Conservation (phyloP, 495 filamentous ascomycete genomes). For the Talaromyces trachyspermus region DNA sequence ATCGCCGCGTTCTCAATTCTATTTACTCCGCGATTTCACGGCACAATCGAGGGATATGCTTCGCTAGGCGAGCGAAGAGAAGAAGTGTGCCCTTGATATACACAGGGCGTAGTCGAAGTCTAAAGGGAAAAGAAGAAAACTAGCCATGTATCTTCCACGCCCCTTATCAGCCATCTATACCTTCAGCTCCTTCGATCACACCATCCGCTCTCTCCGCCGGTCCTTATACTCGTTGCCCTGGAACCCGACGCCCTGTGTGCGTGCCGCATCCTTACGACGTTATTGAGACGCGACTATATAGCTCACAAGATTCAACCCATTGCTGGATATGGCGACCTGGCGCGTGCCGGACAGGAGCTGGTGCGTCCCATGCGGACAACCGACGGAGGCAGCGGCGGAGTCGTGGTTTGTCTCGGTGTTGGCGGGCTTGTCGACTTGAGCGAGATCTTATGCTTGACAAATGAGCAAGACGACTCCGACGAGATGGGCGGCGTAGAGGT, state of each 20-base stretch:
- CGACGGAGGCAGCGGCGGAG: conserved; percentile 71
- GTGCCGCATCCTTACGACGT: conserved; percentile 81
- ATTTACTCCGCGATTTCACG: neutral
- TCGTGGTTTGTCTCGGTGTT: conserved; percentile 87
- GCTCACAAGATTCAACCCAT: conserved; percentile 97
- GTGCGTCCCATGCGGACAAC: conserved; percentile 75
- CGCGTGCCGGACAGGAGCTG: conserved; percentile 65
- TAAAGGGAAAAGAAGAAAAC: neutral
- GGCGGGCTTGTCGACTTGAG: conserved; percentile 85
- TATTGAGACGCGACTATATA: conserved; percentile 94
- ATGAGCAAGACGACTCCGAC: conserved; percentile 47
- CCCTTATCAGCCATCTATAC: conserved; percentile 85
- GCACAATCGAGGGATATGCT: neutral
- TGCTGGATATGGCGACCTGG: conserved; percentile 83
- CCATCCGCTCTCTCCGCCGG: conserved; percentile 76
- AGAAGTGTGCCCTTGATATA: too few species aligned
- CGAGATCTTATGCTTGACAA: conserved; percentile 57
- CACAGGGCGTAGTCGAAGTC: too few species aligned
- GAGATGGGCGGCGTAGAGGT: conserved; percentile 74
- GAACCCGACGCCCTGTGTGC: conserved; percentile 95
- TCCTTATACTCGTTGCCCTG: conserved; percentile 87
- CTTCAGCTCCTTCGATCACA: conserved; percentile 72
- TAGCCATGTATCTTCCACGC: conserved; percentile 88
- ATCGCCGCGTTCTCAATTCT: too few species aligned
- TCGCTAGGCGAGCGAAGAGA: neutral